Base-by-base conservation (phyloP, 2,329 filamentous ascomycete genomes). In the Ophiocordyceps robertsii region DNA sequence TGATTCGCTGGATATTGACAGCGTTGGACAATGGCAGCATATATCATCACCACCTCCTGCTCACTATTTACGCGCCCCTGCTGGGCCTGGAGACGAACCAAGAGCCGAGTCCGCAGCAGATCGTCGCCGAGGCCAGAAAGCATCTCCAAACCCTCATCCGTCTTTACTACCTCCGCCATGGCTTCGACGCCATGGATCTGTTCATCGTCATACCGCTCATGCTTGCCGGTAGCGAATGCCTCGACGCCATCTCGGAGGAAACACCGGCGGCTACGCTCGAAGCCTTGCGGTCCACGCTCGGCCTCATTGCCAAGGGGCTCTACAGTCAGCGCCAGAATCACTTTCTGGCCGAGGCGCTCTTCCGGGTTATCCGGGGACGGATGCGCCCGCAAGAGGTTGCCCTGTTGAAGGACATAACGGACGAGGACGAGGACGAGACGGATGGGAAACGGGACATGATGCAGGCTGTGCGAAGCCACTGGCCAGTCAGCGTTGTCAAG, bases 301-400 rank as follows among this genome's bases (percentile, higher is more conserved):
- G 65, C n/a, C 47, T 64, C 2, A 48, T 56, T 10, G 57, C 55
- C 1, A 56, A 61, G 30, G 61, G 62, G 0, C 43, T 64, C 0
- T 54, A 56, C 39, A 43, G 46, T 29, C 61, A 64, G 38, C 56
- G 58, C 1, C 54, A 43, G 9, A 62, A 59, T 29, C 55, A 63
- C 38, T 58, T 62, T 41, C 41, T 64, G 6, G 57, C 55, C 0
- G 49, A 58, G 32, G 55, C 55, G 1, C 46, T 63, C 0, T 64
- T 59, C 42, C 51, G 51, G 0, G 56, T 63, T 1, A 48, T 64
- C 13, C 49, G 55, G 3, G 59, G 58, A 1, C 53, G 51, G 6
- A 64, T 64, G 61, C 48, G 56, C 0, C 45, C 47, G 0, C 42
- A 52, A n/a, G 57, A 59, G n/a, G 36, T 51, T 1, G 16, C 39